These are phyloP conservation scores for Asclepias syriaca DNA, from an alignment of 257 asterid genomes.

Conservation along the genomic window DNA sequence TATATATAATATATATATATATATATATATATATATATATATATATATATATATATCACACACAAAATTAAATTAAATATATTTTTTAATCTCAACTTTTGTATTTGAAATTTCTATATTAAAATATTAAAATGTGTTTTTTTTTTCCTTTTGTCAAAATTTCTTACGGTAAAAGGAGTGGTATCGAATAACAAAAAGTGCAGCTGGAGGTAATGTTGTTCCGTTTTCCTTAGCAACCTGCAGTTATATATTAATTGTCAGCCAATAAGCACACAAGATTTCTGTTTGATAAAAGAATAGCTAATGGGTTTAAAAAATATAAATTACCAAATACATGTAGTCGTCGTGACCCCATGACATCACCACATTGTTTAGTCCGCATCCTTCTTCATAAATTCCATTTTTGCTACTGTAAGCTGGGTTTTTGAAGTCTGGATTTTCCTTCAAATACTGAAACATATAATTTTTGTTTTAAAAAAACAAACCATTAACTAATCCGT, in stretches of 20 bases:
- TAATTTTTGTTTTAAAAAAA: too few relatives aligned
- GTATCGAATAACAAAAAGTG: conserved; percentile 26
- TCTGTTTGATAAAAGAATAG: too few relatives aligned
- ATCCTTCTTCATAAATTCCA: conserved; percentile 24
- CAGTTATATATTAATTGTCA: not conserved
- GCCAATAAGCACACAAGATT: not conserved
- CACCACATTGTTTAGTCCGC: conserved; percentile 29
- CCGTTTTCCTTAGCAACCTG: conserved; percentile 31
- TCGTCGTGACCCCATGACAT: conserved; percentile 46
- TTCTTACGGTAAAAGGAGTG: conserved; percentile 35
- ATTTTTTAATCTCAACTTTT: too few relatives aligned
- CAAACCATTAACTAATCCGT: too few relatives aligned
- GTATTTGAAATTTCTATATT: too few relatives aligned
- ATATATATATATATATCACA: too few relatives aligned
- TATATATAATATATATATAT: too few relatives aligned
- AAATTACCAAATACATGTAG: conserved; percentile 32
- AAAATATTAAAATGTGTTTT: too few relatives aligned
- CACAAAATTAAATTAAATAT: too few relatives aligned
- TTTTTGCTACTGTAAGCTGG: conserved; percentile 22
- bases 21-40: too few relatives aligned
- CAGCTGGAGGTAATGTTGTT: conserved; percentile 29
- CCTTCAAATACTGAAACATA: conserved; percentile 24
- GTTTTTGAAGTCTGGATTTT: conserved; percentile 27
- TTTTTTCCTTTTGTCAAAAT: not conserved
- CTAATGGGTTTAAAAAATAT: not conserved